These are phyloP conservation scores for Malania oleifera DNA, from an alignment of 164 flowering plant species.

Conservation along the genomic window DNA sequence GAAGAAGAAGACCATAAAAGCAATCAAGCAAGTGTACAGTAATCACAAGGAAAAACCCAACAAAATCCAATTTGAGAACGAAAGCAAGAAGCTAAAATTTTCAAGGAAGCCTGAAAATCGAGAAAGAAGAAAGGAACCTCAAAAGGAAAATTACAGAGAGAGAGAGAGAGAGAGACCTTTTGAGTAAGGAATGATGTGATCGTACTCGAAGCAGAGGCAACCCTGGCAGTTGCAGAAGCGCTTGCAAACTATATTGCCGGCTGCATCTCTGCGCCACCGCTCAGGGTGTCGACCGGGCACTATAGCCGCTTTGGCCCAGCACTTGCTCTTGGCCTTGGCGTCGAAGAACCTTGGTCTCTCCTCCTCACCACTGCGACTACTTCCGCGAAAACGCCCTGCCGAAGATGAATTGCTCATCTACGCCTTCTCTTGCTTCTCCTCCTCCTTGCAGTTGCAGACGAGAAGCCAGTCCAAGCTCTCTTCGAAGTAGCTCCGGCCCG, in stretches of 20 bases:
- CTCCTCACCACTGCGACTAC: slow-evolving; percentile 17
- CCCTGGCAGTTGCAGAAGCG: slow-evolving; percentile 90
- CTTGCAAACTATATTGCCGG: slow-evolving; percentile 93
- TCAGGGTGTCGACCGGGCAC: slow-evolving; percentile 90
- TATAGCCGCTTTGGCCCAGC: slow-evolving; percentile 75
- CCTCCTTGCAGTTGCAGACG: no score
- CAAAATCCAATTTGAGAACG: background rate
- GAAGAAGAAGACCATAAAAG: background rate
- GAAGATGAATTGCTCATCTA: slow-evolving; percentile 23
- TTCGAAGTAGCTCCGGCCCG: no score
- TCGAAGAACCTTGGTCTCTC: slow-evolving; percentile 80
- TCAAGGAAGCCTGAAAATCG: background rate
- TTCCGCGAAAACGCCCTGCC: slow-evolving; percentile 13
- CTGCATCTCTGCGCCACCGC: slow-evolving; percentile 93
- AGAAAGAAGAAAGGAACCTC: background rate
- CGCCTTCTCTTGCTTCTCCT: no score
- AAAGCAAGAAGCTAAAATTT: background rate
- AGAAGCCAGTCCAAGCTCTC: no score
- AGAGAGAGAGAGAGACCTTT: slow-evolving; percentile 47
- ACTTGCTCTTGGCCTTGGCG: slow-evolving; percentile 46
- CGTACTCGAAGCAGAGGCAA: slow-evolving; percentile 96
- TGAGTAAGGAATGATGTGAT: slow-evolving; percentile 92
- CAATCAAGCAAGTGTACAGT: background rate
- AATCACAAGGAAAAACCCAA: background rate
- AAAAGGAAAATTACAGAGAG: background rate